Evolutionary conservation across 176 grass and related monocot genomes (phyloP), one percentile per base, ranked within the genome.

Genomic region (Aegilops speltoides): DNA sequence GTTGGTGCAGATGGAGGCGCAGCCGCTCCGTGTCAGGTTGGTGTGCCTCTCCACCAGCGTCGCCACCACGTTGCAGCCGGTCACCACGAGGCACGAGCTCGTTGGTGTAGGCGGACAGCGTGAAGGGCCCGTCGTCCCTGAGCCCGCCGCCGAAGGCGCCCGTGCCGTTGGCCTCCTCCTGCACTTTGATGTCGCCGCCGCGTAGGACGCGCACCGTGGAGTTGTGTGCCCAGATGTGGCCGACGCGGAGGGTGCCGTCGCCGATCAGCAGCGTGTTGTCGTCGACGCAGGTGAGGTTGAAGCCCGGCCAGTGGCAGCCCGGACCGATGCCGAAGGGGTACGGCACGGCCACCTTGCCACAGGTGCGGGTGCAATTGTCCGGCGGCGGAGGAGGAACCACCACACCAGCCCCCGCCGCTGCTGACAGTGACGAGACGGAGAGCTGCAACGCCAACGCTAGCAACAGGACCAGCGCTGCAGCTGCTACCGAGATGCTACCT

Each of bases 11-110:
- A 37, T 37, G 36, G 36, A 37, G 1, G 36, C 36, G 36, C 36
- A 37, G 36, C 36, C 36, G 36, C 36, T 37, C 36, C 36, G 36
- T 7, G 36, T 37, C 36, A 37, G 36, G 36, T 37, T 37, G 7
- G 36, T 37, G 36, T 37, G 36, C 36, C 2, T 0, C 36, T 37
- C 36, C 36, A 37, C 40, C 7, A 80, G 78, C 61, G 38, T 80
- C n/a, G 61, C 78, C 78, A 66, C 37, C 37, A 81, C 28, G 54
- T 87, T 80, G 68, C 85, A 87, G 1, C 85, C 77, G 0, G 67
- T 73, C 17, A 87, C 54, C 5, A 74, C 38, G 12, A 87, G 22
- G 37, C 5, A 74, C 38, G 12, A 87, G 22, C 8, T 33, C 61
- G 61, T 25, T 56, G 13, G 5, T 64, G 61, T 64, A 26, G 40